Conservation (phyloP, 345 rosid genomes). For the Eutrema heterophyllum region DNA sequence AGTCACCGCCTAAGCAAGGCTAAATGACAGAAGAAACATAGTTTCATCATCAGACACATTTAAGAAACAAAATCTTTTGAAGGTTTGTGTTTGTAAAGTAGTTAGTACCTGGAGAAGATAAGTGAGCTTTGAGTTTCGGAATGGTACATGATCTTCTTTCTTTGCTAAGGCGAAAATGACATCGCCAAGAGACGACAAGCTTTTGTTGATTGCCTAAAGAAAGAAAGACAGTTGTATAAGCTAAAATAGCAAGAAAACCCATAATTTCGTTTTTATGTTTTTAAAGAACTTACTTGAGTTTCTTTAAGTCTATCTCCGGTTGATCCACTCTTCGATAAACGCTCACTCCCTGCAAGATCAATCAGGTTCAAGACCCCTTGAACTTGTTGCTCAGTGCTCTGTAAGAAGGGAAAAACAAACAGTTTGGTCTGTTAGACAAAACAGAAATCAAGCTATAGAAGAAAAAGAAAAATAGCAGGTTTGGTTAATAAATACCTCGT, state of each 20-base stretch:
- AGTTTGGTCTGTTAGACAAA: background rate
- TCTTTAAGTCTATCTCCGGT: slow-evolving; percentile 93
- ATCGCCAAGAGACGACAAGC: slow-evolving; percentile 84
- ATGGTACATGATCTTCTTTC: slow-evolving; percentile 93
- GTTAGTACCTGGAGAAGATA: slow-evolving; percentile 91
- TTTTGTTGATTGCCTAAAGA: slow-evolving; percentile 84
- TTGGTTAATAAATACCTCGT: slow-evolving; percentile 53
- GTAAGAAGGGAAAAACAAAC: background rate
- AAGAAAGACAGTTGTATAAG: background rate
- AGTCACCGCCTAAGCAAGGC: slow-evolving; percentile 99
- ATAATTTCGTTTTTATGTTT: background rate
- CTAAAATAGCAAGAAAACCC: background rate
- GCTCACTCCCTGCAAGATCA: slow-evolving; percentile 99
- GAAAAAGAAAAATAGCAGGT: no score
- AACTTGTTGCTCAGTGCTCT: slow-evolving; percentile 96
- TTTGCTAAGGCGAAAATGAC: slow-evolving; percentile 89
- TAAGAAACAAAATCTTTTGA: slow-evolving; percentile 13
- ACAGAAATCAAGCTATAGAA: no score
- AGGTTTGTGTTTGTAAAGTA: background rate
- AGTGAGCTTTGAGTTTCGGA: slow-evolving; percentile 90
- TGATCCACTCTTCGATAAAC: slow-evolving; percentile 93
- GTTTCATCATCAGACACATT: slow-evolving; percentile 19
- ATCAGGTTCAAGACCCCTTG: slow-evolving; percentile 96
- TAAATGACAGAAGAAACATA: slow-evolving; percentile 31
- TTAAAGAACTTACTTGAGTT: slow-evolving; percentile 59